phyloP scores from a whole-genome alignment of 2,329 filamentous ascomycete species.

The Xylariaceae sp. region DNA sequence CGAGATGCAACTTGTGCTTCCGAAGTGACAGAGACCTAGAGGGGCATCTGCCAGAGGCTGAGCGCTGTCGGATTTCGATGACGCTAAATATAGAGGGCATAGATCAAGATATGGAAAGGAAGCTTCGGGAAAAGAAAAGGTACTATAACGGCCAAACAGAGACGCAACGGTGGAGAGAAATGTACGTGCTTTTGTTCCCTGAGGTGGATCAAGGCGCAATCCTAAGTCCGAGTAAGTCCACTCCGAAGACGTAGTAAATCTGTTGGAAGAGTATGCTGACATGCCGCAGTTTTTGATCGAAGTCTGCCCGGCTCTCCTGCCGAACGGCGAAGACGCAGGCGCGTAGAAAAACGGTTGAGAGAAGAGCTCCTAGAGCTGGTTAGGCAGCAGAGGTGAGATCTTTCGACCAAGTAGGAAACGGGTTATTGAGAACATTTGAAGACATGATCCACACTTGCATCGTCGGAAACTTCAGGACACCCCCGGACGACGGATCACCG shows the following conservation, averaged over 20 bases:
- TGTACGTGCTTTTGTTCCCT: conserved; percentile 32
- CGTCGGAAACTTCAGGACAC: conserved; percentile 25
- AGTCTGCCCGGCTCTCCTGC: conserved; percentile 1
- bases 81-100: conserved; percentile 25
- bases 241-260: neutral
- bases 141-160: conserved; percentile 25
- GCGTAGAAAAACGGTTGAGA: conserved; percentile 25
- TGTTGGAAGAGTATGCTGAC: conserved; percentile 13
- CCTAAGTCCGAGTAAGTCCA: conserved; percentile 30
- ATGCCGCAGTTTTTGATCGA: conserved; percentile 24
- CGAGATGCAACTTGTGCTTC: conserved; percentile 26
- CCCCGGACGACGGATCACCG: conserved; percentile 22
- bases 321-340: conserved; percentile 24
- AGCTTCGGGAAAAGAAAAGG: conserved; percentile 28
- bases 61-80: conserved; percentile 27
- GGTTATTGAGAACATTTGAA: conserved; percentile 23
- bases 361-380: conserved; percentile 28
- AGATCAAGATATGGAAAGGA: conserved; percentile 28
- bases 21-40: conserved; percentile 24
- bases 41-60: conserved; percentile 28
- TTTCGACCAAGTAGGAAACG: conserved; percentile 26
- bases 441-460: conserved; percentile 28
- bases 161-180: conserved; percentile 30
- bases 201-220: conserved; percentile 25
- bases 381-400: conserved; percentile 25